These are phyloP conservation scores for Xylaria sp. DNA, from an alignment of 2,329 filamentous ascomycete genomes.

Conservation along the genomic window DNA sequence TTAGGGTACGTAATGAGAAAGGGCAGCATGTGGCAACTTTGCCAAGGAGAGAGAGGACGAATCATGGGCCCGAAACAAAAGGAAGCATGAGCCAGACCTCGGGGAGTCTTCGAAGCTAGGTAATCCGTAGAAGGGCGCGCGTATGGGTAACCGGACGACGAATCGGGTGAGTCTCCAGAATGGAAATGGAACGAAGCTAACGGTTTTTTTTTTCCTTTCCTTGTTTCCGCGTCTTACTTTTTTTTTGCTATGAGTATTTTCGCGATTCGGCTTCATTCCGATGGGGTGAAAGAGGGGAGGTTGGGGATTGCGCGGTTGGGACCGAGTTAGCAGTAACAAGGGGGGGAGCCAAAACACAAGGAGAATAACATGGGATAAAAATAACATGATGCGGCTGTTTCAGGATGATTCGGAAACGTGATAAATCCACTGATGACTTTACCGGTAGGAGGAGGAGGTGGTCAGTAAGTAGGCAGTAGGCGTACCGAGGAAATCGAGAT, in stretches of 20 bases:
- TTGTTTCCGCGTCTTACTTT: not conserved
- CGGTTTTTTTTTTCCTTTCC: not conserved
- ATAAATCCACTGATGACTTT: not conserved
- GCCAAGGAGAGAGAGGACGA: too few species aligned
- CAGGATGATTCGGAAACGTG: slow-evolving; percentile 27
- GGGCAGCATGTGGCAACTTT: too few species aligned
- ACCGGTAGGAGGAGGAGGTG: too few species aligned
- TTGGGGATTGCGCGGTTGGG: not conserved
- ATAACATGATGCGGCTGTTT: slow-evolving; percentile 25
- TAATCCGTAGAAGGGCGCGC: too few species aligned
- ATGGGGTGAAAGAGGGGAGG: slow-evolving; percentile 22
- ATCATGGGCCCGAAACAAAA: too few species aligned
- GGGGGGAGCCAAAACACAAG: not conserved
- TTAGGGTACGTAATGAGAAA: too few species aligned
- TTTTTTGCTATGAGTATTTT: not conserved
- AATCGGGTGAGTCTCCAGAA: slow-evolving; percentile 17
- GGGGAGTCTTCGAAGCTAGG: too few species aligned
- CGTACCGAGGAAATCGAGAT: slow-evolving; percentile 13
- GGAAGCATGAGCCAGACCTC: too few species aligned
- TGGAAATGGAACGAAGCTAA: slow-evolving; percentile 10
- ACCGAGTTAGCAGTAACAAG: not conserved
- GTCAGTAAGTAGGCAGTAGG: not conserved
- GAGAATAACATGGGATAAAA: slow-evolving; percentile 24
- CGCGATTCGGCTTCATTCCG: slow-evolving; percentile 26
- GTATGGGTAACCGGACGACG: slow-evolving; percentile 5